phyloP scores from a whole-genome alignment of 768 basidiomycete genomes.

The Trametes gibbosa region DNA sequence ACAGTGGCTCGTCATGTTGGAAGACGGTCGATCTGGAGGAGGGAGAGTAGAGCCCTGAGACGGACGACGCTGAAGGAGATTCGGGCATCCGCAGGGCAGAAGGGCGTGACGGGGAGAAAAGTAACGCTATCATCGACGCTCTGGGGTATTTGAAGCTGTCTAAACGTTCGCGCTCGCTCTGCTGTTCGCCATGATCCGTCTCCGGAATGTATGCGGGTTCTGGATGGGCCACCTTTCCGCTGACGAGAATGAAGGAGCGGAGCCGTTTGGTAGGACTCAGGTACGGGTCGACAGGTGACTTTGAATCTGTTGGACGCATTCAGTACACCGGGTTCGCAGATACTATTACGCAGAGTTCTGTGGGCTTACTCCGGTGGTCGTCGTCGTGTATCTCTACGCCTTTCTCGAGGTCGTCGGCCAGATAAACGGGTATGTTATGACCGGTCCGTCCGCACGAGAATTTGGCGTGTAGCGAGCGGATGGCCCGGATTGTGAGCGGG shows the following conservation, averaged over 20 bases:
- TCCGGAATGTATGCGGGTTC: conserved; percentile 1
- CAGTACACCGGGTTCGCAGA: neutral
- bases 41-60: neutral
- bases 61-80: neutral
- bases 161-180: neutral
- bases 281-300: neutral
- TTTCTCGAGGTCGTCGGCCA: conserved; percentile 2
- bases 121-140: neutral
- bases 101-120: neutral
- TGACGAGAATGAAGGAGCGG: neutral
- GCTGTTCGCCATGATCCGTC: neutral
- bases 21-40: neutral
- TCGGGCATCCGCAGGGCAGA: neutral
- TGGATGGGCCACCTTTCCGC: neutral
- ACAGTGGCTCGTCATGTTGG: neutral
- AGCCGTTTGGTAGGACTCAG: neutral
- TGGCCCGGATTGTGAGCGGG: conserved; percentile 20
- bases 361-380: neutral
- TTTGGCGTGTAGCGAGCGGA: conserved; percentile 11
- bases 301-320: neutral
- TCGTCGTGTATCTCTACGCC: neutral
- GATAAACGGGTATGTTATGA: neutral
- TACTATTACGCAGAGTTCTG: neutral
- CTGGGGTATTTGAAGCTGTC: conserved; percentile 6
- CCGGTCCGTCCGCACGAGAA: neutral